Conservation (phyloP, 2,329 filamentous ascomycete species). For the Arachnomyces sp. region DNA sequence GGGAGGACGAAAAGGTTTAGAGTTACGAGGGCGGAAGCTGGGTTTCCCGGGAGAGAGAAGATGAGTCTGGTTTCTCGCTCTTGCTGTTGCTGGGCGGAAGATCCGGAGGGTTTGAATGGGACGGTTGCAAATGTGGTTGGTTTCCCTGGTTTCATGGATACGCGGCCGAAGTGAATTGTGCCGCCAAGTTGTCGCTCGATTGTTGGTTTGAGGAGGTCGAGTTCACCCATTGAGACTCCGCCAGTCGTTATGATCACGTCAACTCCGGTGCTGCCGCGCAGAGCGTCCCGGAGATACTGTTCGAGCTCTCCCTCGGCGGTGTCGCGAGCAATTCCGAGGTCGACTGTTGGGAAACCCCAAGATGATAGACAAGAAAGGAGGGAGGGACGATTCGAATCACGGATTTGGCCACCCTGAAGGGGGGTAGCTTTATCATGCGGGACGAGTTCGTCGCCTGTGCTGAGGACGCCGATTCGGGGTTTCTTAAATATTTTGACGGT, state of each 20-base stretch:
- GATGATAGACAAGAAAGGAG: constrained; percentile 69
- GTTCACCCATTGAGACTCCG: constrained; percentile 95
- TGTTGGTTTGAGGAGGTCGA: constrained; percentile 92
- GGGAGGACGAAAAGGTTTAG: constrained; percentile 92
- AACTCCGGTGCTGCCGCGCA: constrained; percentile 50
- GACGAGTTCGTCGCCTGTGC: constrained; percentile 91
- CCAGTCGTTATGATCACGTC: constrained; percentile 88
- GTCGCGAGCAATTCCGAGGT: constrained; percentile 68
- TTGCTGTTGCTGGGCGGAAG: constrained; percentile 46
- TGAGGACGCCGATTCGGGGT: constrained; percentile 77
- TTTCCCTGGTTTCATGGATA: constrained; percentile 97
- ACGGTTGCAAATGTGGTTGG: constrained; percentile 95
- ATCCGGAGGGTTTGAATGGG: constrained; percentile 46
- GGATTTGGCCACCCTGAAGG: constrained; percentile 72
- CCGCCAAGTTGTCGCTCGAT: constrained; percentile 85
- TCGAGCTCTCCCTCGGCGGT: constrained; percentile 63
- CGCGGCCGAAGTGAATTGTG: constrained; percentile 91
- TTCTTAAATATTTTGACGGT: constrained; percentile 66
- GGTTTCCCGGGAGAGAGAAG: constrained; percentile 90
- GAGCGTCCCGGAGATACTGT: constrained; percentile 63
- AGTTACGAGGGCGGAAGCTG: constrained; percentile 84
- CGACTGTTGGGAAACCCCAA: constrained; percentile 70
- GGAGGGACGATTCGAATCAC: constrained; percentile 87
- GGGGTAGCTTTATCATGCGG: constrained; percentile 57
- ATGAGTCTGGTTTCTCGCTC: constrained; percentile 60